Conservation (phyloP, 2,329 filamentous ascomycete species). For the Fusarium sterilihyphosum region DNA sequence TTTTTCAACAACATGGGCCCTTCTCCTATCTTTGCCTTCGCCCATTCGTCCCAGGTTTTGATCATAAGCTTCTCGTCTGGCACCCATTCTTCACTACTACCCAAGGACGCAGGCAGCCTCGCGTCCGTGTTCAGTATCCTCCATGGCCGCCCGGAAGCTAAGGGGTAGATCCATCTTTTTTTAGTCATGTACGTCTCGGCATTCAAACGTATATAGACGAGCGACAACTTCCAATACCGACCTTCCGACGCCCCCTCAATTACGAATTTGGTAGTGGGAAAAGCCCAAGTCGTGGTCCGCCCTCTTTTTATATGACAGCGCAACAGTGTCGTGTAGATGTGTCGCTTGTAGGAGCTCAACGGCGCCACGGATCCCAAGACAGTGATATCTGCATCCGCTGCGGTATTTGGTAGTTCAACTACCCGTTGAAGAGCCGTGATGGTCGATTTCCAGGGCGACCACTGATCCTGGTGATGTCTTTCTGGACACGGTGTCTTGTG, state of each 20-base stretch:
- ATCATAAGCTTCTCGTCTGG: background rate
- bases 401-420: background rate
- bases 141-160: slow-evolving; percentile 6
- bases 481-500: background rate
- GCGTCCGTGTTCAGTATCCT: background rate
- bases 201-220: background rate
- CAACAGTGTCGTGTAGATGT: background rate
- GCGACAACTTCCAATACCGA: background rate
- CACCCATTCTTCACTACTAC: background rate
- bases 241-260: accelerated
- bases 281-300: background rate
- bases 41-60: background rate
- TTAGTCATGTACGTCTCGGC: background rate
- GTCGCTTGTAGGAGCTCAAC: background rate
- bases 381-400: background rate
- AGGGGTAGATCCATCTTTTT: accelerated
- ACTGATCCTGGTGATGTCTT: accelerated
- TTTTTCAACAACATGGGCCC: background rate
- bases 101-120: background rate
- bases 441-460: background rate
- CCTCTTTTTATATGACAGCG: background rate
- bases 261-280: background rate
- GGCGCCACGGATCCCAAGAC: background rate
- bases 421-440: background rate
- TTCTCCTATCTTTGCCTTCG: background rate